A percentile compares a stretch with the other conserved stretches of the same genome.
Evolutionary conservation across 2,329 filamentous ascomycete species (phyloP).

Genomic region (Sporothrix luriei): DNA sequence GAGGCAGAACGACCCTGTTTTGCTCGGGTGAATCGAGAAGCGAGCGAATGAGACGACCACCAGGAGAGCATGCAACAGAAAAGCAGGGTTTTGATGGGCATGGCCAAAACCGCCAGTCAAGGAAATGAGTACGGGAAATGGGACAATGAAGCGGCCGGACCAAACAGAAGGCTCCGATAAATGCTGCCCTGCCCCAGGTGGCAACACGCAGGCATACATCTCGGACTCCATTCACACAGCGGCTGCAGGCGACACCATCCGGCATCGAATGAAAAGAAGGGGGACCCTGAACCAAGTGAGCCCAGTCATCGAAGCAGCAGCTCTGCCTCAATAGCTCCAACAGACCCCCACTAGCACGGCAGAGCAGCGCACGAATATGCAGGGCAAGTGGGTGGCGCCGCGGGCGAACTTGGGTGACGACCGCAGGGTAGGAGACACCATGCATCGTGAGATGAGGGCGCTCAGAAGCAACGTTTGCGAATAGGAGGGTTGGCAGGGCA

Average conservation of each 20-base stretch:
- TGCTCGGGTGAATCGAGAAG: neutral
- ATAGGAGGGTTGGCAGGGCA: neutral
- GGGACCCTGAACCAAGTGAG: slow-evolving; percentile 14
- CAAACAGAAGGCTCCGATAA: slow-evolving; percentile 6
- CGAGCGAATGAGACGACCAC: neutral
- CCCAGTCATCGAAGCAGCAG: neutral
- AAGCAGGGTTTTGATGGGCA: neutral
- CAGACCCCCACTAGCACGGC: slow-evolving; percentile 13
- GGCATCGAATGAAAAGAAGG: neutral
- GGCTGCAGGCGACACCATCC: slow-evolving; percentile 17
- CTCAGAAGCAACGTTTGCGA: neutral
- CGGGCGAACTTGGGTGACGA: neutral
- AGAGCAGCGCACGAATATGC: slow-evolving; percentile 14
- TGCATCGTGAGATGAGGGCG: slow-evolving; percentile 7
- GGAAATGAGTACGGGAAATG: slow-evolving; percentile 15
- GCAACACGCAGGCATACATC: neutral
- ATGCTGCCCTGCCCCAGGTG: neutral
- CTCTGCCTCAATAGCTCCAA: neutral
- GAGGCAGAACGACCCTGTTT: slow-evolving; percentile 16
- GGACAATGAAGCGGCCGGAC: neutral
- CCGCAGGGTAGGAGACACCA: neutral
- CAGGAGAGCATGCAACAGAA: neutral
- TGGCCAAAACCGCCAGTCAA: slow-evolving; percentile 2
- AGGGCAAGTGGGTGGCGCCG: slow-evolving; percentile 18
- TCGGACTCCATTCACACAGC: neutral